Percentiles rank a stretch among this genome's conserved stretches.
Evolutionary conservation across 2,329 filamentous ascomycete species (phyloP).

Genomic region (Monosporascus sp.): DNA sequence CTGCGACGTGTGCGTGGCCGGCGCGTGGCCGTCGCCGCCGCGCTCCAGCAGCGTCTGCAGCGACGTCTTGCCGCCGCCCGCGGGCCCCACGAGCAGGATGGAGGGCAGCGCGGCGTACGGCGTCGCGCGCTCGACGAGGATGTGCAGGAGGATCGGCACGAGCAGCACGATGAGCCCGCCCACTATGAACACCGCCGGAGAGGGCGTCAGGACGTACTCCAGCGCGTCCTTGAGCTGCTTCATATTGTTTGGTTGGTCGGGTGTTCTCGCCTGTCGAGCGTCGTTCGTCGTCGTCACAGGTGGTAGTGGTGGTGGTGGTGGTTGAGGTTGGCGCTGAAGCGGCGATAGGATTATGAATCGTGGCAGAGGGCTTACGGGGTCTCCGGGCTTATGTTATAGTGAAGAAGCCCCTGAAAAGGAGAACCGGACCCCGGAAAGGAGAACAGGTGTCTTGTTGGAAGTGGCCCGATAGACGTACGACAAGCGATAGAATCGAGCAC

Average conservation of each 20-base stretch:
- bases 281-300: background rate
- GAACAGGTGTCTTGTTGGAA: background rate
- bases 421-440: background rate
- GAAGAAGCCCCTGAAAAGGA: background rate
- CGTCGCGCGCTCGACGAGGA: slow-evolving; percentile 62
- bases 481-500: background rate
- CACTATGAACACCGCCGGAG: slow-evolving; percentile 56
- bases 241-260: slow-evolving; percentile 25
- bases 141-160: slow-evolving; percentile 73
- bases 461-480: background rate
- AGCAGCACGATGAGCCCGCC: slow-evolving; percentile 66
- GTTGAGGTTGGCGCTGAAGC: background rate
- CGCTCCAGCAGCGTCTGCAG: slow-evolving; percentile 71
- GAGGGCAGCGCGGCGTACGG: slow-evolving; percentile 66
- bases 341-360: background rate
- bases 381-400: too few relatives aligned
- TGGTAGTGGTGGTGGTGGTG: slow-evolving; percentile 7
- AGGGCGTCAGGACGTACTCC: slow-evolving; percentile 55
- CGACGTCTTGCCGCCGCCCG: slow-evolving; percentile 80
- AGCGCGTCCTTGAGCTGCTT: slow-evolving; percentile 35
- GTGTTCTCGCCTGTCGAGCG: slow-evolving; percentile 1
- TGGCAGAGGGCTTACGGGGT: too few relatives aligned
- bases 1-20: slow-evolving; percentile 52
- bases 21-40: slow-evolving; percentile 33
- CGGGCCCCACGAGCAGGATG: slow-evolving; percentile 76